Evolutionary conservation across 345 rosid species (phyloP).

Genomic region (Rhizophora mangle): DNA sequence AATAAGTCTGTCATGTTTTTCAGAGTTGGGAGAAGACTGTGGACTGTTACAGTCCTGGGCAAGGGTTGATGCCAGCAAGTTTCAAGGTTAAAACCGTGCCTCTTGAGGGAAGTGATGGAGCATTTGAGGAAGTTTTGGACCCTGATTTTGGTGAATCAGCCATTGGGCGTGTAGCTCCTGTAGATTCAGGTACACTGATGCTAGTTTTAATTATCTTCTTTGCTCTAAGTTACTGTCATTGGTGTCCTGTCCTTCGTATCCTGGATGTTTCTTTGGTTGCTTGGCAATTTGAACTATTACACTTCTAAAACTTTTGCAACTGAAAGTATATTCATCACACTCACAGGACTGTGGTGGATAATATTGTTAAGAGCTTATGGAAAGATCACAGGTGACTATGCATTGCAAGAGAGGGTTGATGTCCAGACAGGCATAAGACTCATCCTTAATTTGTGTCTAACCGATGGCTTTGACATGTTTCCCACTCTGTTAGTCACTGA

Average conservation of each 20-base stretch:
- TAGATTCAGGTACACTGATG: slow-evolving; percentile 71
- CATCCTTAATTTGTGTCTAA: slow-evolving; percentile 72
- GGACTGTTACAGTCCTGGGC: slow-evolving; percentile 96
- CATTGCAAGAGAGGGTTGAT: slow-evolving; percentile 90
- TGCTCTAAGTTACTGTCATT: background rate
- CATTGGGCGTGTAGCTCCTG: slow-evolving; percentile 96
- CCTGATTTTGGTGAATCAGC: slow-evolving; percentile 98
- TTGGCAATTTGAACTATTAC: background rate
- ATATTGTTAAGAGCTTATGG: slow-evolving; percentile 89
- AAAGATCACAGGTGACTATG: slow-evolving; percentile 77
- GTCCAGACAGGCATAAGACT: slow-evolving; percentile 92
- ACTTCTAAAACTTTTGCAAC: slow-evolving; percentile 1
- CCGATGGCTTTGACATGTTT: slow-evolving; percentile 97
- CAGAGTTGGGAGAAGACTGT: slow-evolving; percentile 99
- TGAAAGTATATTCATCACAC: background rate
- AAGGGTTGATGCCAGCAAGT: slow-evolving; percentile 96
- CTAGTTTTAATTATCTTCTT: background rate
- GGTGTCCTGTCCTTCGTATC: background rate
- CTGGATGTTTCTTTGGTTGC: background rate
- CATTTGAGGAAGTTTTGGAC: slow-evolving; percentile 76
- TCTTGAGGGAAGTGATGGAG: slow-evolving; percentile 57
- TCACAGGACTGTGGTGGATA: slow-evolving; percentile 90
- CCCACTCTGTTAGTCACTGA: slow-evolving; percentile 91
- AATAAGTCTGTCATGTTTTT: slow-evolving; percentile 23
- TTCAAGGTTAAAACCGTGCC: slow-evolving; percentile 75